Conservation (phyloP, 148 eudicot genomes). For the Camellia lanceoleosa region DNA sequence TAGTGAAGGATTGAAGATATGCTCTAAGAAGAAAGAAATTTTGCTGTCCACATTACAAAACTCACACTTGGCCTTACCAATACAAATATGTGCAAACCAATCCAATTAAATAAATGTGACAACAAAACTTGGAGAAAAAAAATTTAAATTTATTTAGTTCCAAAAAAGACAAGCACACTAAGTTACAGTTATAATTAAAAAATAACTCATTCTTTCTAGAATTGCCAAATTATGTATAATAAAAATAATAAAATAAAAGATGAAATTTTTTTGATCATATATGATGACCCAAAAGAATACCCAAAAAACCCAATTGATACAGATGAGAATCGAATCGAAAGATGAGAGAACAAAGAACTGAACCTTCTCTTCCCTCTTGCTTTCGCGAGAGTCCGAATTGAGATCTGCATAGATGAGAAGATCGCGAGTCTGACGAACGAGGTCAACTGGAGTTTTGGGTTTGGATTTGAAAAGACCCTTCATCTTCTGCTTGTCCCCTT, state of each 20-base stretch:
- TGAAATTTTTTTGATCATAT: not conserved
- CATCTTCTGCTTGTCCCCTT: conserved; percentile 38
- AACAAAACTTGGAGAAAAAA: no score
- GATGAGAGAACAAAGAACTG: not conserved
- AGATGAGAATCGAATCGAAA: not conserved
- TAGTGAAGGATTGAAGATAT: no score
- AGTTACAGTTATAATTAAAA: not conserved
- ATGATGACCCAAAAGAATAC: no score
- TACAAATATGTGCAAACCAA: not conserved
- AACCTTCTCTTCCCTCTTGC: conserved; percentile 93
- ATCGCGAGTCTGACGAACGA: conserved; percentile 76
- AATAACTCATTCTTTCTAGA: not conserved
- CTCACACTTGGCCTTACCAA: not conserved
- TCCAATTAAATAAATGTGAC: no score
- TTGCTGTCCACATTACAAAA: not conserved
- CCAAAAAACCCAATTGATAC: not conserved
- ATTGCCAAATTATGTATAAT: not conserved
- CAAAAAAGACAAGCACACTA: not conserved
- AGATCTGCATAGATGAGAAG: conserved; percentile 54
- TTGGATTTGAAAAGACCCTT: conserved; percentile 87
- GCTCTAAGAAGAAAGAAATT: not conserved
- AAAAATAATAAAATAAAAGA: not conserved
- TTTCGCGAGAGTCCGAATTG: conserved; percentile 41
- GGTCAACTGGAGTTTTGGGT: conserved; percentile 78
- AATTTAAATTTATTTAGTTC: not conserved